Evolutionary conservation across 192 early-diverging fungal species (phyloP).

Genomic region (Coemansia sp.): DNA sequence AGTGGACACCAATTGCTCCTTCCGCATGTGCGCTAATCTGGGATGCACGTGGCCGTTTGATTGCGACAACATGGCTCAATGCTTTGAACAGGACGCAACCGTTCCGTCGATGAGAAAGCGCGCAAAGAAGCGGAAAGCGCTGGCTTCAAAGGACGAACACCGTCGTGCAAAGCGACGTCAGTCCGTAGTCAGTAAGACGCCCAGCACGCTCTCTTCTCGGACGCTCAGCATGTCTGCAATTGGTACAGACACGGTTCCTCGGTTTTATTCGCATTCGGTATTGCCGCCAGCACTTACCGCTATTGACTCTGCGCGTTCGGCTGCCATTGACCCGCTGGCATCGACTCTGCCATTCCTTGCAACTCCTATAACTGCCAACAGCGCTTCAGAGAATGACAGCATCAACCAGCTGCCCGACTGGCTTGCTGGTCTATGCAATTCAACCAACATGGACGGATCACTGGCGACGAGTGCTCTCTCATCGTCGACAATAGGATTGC

Average conservation of each 20-base stretch:
- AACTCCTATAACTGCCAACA: background rate
- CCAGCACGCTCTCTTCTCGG: background rate
- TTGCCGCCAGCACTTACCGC: background rate
- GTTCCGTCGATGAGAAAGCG: constrained; percentile 44
- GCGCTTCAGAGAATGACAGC: background rate
- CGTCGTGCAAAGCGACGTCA: constrained; percentile 16
- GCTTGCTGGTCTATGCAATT: constrained; percentile 24
- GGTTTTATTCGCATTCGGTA: background rate
- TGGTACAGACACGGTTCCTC: background rate
- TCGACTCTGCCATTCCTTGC: constrained; percentile 7
- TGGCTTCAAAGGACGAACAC: constrained; percentile 18
- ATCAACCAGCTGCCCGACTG: constrained; percentile 19
- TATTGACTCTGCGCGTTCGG: background rate
- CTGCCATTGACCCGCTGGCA: background rate
- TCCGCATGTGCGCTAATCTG: constrained; percentile 45
- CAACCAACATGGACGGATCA: background rate
- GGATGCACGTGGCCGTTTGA: constrained; percentile 50
- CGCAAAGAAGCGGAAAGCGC: constrained; percentile 40
- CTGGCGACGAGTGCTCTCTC: background rate
- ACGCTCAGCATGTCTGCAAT: background rate
- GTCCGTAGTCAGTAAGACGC: constrained; percentile 2
- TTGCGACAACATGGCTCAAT: constrained; percentile 21
- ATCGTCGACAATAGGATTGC: background rate
- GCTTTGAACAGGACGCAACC: constrained; percentile 42
- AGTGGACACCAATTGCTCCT: constrained; percentile 51